phyloP scores from a whole-genome alignment of 805 yeast genomes.

The Ogataea angusta region DNA sequence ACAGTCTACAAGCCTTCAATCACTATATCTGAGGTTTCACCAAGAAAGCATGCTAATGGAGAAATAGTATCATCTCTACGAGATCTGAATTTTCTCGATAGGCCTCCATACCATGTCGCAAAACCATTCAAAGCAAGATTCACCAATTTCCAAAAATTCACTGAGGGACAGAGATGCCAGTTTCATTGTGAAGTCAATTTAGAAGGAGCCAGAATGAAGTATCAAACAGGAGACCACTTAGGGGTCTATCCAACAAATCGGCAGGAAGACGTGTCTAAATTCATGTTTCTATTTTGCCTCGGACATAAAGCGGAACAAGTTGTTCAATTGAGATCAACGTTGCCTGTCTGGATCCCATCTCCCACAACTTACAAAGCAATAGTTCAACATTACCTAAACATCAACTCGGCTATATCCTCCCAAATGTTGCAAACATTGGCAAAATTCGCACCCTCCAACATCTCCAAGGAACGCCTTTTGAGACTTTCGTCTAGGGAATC shows the following conservation, averaged over 20 bases:
- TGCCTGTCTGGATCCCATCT: slow-evolving; percentile 55
- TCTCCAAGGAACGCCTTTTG: slow-evolving; percentile 43
- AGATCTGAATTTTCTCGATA: slow-evolving; percentile 10
- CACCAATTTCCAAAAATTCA: slow-evolving; percentile 39
- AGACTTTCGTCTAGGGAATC: slow-evolving; percentile 42
- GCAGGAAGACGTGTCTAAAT: slow-evolving; percentile 57
- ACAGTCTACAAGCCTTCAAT: slow-evolving; percentile 60
- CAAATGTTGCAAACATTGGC: slow-evolving; percentile 67
- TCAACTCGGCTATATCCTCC: slow-evolving; percentile 82
- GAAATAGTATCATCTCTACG: slow-evolving; percentile 22
- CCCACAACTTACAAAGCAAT: slow-evolving; percentile 80
- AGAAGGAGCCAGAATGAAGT: slow-evolving; percentile 62
- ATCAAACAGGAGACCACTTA: slow-evolving; percentile 90
- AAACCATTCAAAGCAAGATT: slow-evolving; percentile 76
- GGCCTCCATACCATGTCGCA: slow-evolving; percentile 26
- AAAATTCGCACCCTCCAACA: slow-evolving; percentile 68
- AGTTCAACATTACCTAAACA: slow-evolving; percentile 76
- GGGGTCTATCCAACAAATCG: slow-evolving; percentile 88
- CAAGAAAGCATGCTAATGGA: slow-evolving; percentile 27
- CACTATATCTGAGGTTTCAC: slow-evolving; percentile 32
- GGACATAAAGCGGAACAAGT: slow-evolving; percentile 43
- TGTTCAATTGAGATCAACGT: slow-evolving; percentile 58
- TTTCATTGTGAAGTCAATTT: slow-evolving; percentile 80
- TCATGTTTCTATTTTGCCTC: slow-evolving; percentile 60
- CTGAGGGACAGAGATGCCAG: slow-evolving; percentile 53